Conservation (phyloP, 495 filamentous ascomycete genomes). For the Podospora sp. region DNA sequence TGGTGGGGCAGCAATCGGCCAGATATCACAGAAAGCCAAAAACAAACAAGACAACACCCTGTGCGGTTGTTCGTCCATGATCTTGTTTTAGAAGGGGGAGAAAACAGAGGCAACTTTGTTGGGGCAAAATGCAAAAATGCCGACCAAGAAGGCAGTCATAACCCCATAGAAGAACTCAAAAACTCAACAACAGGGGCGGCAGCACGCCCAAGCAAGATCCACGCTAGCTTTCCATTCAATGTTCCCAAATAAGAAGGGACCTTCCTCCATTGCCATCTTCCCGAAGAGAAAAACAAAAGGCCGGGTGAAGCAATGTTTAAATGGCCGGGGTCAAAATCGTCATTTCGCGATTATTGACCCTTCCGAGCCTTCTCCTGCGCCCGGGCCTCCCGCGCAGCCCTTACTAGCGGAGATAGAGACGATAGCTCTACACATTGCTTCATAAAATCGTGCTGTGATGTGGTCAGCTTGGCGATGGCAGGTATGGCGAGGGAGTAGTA, state of each 20-base stretch:
- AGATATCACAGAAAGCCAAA: background rate
- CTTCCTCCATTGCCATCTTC: background rate
- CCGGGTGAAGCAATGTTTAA: background rate
- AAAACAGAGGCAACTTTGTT: background rate
- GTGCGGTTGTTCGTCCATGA: background rate
- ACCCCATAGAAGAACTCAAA: background rate
- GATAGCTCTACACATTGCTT: slow-evolving; percentile 69
- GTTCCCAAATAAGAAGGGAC: background rate
- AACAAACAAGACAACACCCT: background rate
- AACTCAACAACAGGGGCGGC: background rate
- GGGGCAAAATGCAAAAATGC: slow-evolving; percentile 10
- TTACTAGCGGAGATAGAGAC: slow-evolving; percentile 74
- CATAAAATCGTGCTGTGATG: slow-evolving; percentile 87
- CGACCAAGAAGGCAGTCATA: slow-evolving; percentile 2
- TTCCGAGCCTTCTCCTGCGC: slow-evolving; percentile 82
- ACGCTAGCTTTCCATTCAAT: background rate
- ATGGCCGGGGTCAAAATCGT: background rate
- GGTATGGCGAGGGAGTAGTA: background rate
- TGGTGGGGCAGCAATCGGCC: background rate
- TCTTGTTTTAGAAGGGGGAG: background rate
- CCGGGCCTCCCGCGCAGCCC: slow-evolving; percentile 78
- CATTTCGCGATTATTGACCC: background rate
- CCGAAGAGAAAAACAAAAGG: no score
- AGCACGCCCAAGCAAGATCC: background rate
- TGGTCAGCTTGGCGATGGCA: background rate